Percentiles rank a stretch among this genome's conserved stretches.
Evolutionary conservation across 495 filamentous ascomycete species (phyloP).

Genomic region (Penicillium diatomitis): DNA sequence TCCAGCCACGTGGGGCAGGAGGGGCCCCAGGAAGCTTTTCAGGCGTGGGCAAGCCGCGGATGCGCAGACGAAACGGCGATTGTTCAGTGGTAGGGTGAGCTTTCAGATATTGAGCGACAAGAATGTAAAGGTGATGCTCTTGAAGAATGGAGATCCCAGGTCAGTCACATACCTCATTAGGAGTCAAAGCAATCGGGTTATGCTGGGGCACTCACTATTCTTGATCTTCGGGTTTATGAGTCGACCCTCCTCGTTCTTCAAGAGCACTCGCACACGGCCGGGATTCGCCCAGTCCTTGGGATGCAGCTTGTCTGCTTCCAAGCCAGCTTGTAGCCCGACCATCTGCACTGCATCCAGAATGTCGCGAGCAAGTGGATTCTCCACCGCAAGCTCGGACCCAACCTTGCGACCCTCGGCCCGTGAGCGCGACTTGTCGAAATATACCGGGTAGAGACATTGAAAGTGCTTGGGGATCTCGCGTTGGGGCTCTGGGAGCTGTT

Average conservation of each 20-base stretch:
- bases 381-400: constrained; percentile 55
- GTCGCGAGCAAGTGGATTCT: constrained; percentile 80
- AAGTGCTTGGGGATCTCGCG: constrained; percentile 60
- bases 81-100: constrained; percentile 67
- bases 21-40: constrained; percentile 59
- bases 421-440: constrained; percentile 74
- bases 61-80: constrained; percentile 53
- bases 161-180: neutral
- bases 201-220: constrained; percentile 53
- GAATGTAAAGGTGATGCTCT: constrained; percentile 79
- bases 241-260: constrained; percentile 50
- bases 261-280: constrained; percentile 69
- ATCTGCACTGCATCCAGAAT: constrained; percentile 75
- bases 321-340: constrained; percentile 64
- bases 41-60: constrained; percentile 57
- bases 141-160: neutral
- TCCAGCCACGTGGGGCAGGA: constrained; percentile 83
- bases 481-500: constrained; percentile 27
- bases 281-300: constrained; percentile 98
- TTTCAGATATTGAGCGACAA: constrained; percentile 65
- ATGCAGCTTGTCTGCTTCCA: constrained; percentile 87
- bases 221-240: constrained; percentile 47
- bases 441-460: constrained; percentile 88
- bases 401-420: constrained; percentile 77
- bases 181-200: neutral